These are phyloP conservation scores for Solanum chacoense DNA, from an alignment of 305 asterid genomes.

Conservation along the genomic window DNA sequence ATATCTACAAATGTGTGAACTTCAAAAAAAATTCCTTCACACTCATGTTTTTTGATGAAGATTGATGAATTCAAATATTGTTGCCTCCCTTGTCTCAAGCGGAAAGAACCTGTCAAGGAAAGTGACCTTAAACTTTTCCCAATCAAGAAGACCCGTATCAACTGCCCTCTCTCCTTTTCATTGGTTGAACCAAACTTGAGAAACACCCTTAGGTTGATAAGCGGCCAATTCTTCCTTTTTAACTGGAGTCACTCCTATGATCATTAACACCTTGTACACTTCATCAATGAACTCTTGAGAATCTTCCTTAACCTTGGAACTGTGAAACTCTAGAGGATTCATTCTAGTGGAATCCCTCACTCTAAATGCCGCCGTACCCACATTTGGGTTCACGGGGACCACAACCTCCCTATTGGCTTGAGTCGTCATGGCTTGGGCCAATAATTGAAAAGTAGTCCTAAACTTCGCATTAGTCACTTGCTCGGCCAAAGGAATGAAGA, in stretches of 20 bases:
- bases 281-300: neutral
- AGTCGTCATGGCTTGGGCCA: neutral
- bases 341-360: neutral
- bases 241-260: neutral
- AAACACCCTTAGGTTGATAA: neutral
- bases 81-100: neutral
- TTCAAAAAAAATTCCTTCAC: neutral
- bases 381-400: neutral
- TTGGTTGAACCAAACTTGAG: neutral
- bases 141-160: neutral
- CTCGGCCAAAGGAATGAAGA: too few relatives aligned
- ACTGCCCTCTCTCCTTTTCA: neutral
- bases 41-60: neutral
- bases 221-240: neutral
- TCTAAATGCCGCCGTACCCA: neutral
- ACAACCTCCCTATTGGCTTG: neutral
- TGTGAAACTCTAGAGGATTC: neutral
- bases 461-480: too few relatives aligned
- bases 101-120: neutral
- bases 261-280: neutral
- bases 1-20: neutral
- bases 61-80: neutral
- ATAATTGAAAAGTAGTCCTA: too few relatives aligned
- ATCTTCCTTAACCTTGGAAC: neutral
- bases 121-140: neutral